These are phyloP conservation scores for Chrysopogon serrulatus DNA, from an alignment of 176 grass and related monocot genomes.

Conservation along the genomic window DNA sequence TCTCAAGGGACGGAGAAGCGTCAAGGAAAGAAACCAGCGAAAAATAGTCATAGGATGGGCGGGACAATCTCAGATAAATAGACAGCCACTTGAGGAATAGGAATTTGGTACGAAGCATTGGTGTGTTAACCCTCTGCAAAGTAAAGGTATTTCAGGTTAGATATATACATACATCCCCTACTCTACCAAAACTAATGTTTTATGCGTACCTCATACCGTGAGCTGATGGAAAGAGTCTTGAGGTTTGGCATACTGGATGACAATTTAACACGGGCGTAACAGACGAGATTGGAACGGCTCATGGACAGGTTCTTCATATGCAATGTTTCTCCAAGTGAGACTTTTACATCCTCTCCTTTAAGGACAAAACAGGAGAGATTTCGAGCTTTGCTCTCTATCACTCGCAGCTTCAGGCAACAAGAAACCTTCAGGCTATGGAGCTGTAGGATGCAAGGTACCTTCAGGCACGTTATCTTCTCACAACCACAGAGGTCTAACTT, in stretches of 20 bases:
- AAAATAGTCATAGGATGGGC: slow-evolving; percentile 12
- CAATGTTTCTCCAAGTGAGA: slow-evolving; percentile 10
- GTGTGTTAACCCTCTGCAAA: background rate
- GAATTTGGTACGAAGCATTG: background rate
- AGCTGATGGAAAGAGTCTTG: background rate
- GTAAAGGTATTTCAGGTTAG: background rate
- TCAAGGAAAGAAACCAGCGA: slow-evolving; percentile 3
- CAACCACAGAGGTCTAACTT: background rate
- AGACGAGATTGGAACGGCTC: background rate
- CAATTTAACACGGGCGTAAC: background rate
- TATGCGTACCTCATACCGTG: background rate
- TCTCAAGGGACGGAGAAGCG: slow-evolving; percentile 14
- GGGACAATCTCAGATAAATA: background rate
- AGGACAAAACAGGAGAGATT: background rate
- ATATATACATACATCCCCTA: background rate
- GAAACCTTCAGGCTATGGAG: background rate
- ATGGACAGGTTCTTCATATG: background rate
- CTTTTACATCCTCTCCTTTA: background rate
- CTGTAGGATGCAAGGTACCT: background rate
- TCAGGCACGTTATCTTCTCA: background rate
- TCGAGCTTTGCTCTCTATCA: slow-evolving; percentile 24
- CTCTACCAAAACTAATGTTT: background rate
- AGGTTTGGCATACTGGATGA: slow-evolving; percentile 12
- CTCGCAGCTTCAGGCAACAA: background rate
- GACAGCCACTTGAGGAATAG: background rate